Evolutionary conservation across 2,329 filamentous ascomycete genomes (phyloP).

Genomic region (Pseudocercospora ulei): DNA sequence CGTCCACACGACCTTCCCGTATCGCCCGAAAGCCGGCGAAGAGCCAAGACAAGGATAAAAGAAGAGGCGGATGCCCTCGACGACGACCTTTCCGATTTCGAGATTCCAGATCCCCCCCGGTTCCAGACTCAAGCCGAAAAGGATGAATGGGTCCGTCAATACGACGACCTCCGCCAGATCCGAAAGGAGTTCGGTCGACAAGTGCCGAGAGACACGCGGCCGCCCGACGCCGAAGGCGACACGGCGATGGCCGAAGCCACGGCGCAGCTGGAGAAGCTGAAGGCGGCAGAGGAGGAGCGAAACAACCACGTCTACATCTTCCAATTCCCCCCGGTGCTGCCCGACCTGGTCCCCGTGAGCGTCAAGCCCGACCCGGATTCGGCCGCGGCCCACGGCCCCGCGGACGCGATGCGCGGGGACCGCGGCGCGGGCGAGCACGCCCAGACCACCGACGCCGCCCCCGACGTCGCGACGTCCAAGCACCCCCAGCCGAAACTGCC

Average conservation of each 20-base stretch:
- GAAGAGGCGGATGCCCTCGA: conserved; percentile 13
- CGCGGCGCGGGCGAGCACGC: conserved; percentile 9
- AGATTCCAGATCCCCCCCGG: conserved; percentile 33
- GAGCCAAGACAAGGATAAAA: conserved; percentile 27
- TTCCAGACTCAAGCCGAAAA: conserved; percentile 47
- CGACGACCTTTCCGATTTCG: conserved; percentile 17
- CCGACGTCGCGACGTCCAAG: conserved; percentile 7
- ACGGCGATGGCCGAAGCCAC: conserved; percentile 33
- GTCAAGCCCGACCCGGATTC: conserved; percentile 29
- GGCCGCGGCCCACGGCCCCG: conserved; percentile 11
- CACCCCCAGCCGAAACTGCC: conserved; percentile 37
- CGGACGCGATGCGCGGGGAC: conserved; percentile 24
- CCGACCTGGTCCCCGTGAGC: conserved; percentile 43
- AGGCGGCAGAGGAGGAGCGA: conserved; percentile 34
- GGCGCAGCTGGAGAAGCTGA: conserved; percentile 14
- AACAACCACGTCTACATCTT: conserved; percentile 53
- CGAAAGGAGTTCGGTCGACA: conserved; percentile 41
- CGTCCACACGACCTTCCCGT: conserved; percentile 28
- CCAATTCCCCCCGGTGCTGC: conserved; percentile 55
- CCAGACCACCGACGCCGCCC: conserved; percentile 2
- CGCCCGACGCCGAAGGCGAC: conserved; percentile 38
- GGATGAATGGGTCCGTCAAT: conserved; percentile 43
- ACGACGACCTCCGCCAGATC: conserved; percentile 41
- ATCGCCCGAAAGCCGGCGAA: conserved; percentile 32
- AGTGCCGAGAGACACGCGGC: conserved; percentile 25